A percentile compares a stretch with the other conserved stretches of the same genome.
These are phyloP conservation scores for Coelastrella sp. DNA, from an alignment of 139 green algal species.

Conservation along the genomic window DNA sequence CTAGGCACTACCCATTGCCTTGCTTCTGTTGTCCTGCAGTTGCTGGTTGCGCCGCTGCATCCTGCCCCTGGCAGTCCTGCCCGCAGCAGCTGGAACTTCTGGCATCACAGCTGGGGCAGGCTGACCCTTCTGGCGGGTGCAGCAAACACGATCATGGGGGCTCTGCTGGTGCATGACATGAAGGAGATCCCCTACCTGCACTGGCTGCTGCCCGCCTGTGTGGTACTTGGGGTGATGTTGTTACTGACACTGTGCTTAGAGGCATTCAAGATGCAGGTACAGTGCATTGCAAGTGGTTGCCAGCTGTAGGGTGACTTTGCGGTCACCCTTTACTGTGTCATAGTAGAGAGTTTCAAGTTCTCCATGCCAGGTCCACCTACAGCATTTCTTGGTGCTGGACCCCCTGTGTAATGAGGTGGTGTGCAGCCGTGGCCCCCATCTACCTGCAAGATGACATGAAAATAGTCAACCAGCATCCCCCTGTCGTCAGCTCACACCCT, in stretches of 20 bases:
- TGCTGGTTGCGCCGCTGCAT: background rate
- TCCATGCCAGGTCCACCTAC: background rate
- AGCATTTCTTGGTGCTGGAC: background rate
- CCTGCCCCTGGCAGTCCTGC: background rate
- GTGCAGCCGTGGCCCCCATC: background rate
- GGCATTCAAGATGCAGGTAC: slow-evolving; percentile 40
- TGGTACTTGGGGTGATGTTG: background rate
- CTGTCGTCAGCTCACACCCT: background rate
- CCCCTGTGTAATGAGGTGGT: background rate
- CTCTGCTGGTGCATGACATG: slow-evolving; percentile 21
- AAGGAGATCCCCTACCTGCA: slow-evolving; percentile 25
- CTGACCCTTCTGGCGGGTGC: background rate
- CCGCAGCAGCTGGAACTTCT: slow-evolving; percentile 21
- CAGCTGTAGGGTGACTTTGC: background rate
- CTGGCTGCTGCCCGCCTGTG: slow-evolving; percentile 36
- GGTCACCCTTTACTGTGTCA: background rate
- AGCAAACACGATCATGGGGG: slow-evolving; percentile 8
- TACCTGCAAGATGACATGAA: background rate
- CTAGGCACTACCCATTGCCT: background rate
- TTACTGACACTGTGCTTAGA: slow-evolving; percentile 14
- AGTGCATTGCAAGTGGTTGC: background rate
- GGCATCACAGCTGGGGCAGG: slow-evolving; percentile 25
- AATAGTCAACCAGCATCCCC: background rate
- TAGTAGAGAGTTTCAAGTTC: background rate
- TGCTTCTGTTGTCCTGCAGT: background rate